These are phyloP conservation scores for Isabelozyma heimii DNA, from an alignment of 805 yeast genomes.

Conservation along the genomic window DNA sequence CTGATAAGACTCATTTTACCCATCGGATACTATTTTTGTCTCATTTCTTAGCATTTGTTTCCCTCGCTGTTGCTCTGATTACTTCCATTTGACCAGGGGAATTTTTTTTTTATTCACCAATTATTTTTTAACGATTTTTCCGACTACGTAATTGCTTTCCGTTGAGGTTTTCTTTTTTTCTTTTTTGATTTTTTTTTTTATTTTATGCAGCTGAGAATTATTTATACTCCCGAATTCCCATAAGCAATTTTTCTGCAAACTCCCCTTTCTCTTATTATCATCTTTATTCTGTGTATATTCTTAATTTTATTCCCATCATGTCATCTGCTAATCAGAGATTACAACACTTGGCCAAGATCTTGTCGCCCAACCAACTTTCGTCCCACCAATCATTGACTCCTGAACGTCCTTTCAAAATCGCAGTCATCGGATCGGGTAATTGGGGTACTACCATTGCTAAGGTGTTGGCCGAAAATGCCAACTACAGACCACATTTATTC, in stretches of 20 bases:
- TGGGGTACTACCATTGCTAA: conserved; percentile 51
- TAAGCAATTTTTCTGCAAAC: not conserved
- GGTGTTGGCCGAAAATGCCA: conserved; percentile 42
- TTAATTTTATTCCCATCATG: not conserved
- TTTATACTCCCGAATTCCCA: not conserved
- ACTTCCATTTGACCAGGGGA: not conserved
- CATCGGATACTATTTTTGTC: not conserved
- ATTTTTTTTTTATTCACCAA: not conserved
- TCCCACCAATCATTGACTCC: conserved; percentile 2
- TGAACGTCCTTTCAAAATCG: conserved; percentile 29
- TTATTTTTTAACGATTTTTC: not conserved
- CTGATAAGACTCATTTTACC: not conserved
- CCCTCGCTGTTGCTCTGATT: not conserved
- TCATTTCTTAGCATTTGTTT: not conserved
- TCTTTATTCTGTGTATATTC: not conserved
- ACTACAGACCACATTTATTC: conserved; percentile 37
- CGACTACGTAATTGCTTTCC: not conserved
- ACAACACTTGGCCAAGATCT: conserved; percentile 12
- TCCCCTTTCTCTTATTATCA: too few relatives aligned
- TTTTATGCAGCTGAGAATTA: not conserved
- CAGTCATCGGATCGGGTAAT: conserved; percentile 46
- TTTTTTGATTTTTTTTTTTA: not conserved
- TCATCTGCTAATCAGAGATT: conserved; percentile 8
- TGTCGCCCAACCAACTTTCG: conserved; percentile 10
- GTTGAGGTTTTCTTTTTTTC: not conserved